Evolutionary conservation across 2,329 filamentous ascomycete genomes (phyloP), one percentile per base, ranked within the genome.

Genomic region (Sclerotinia minor): DNA sequence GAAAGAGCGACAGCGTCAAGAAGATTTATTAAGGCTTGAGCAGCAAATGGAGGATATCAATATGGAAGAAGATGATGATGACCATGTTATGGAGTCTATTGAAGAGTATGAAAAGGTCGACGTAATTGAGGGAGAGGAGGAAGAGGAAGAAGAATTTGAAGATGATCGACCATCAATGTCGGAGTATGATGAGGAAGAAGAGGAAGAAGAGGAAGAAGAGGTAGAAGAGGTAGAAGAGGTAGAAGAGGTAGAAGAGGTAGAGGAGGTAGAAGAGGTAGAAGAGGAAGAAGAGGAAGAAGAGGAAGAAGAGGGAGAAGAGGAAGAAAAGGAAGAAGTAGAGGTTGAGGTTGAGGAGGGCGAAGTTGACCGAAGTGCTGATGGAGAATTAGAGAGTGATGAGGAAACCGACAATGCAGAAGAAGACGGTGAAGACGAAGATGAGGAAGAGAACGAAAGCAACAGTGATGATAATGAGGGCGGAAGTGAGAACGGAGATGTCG

Each of bases 211-310:
- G 8, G 35, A 38, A 38, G 35, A 38, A 9, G 35, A 38, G n/a
- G n/a, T n/a, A 11, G 35, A 38, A 38, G 38, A 41, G 3, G n/a
- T n/a, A n/a, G 26, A 17, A 38, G 49, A 64, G 8, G 19, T 24
- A 3, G 65, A 64, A 11, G 53, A 50, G 21, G 35, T 52, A 21
- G 61, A 44, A 7, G 61, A 64, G 17, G 17, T n/a, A n/a, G n/a
- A n/a, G n/a, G 59, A 50, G n/a, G 59, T 45, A 1, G 59, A 61
- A 38, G 65, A 61, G 11, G 49, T 53, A 61, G 32, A 61, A 9
- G 35, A 53, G 24, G 58, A 44, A 53, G 65, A 67, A 44, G 59
- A 67, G 15, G 53, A 64, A 15, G 57, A 64, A 64, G 57, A 53
- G n/a, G 24, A 21, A 35, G 49, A 63, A 19, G 19, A 38, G 8